Evolutionary conservation across 2,329 filamentous ascomycete species (phyloP).

Genomic region (Aspergillus niger): DNA sequence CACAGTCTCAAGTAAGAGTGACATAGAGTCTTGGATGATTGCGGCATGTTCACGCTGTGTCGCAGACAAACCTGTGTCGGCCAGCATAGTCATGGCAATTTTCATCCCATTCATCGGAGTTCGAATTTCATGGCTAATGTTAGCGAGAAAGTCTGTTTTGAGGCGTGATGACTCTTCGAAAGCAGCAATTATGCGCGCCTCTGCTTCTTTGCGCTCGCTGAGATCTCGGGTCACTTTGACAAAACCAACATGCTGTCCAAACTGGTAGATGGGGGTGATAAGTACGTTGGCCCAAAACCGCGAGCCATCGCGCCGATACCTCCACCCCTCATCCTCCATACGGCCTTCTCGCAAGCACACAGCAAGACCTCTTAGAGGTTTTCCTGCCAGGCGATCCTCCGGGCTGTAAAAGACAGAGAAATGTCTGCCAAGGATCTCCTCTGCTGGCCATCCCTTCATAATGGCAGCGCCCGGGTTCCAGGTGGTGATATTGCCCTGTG

Average conservation of each 20-base stretch:
- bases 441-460: slow-evolving; percentile 58
- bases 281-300: slow-evolving; percentile 64
- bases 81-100: slow-evolving; percentile 59
- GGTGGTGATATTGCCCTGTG: slow-evolving; percentile 56
- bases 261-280: slow-evolving; percentile 58
- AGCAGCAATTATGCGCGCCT: slow-evolving; percentile 56
- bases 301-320: slow-evolving; percentile 59
- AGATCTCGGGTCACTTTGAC: slow-evolving; percentile 62
- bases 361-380: slow-evolving; percentile 55
- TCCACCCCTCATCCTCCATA: slow-evolving; percentile 63
- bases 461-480: slow-evolving; percentile 61
- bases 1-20: slow-evolving; percentile 62
- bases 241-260: slow-evolving; percentile 57
- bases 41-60: slow-evolving; percentile 59
- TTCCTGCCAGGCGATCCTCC: slow-evolving; percentile 52
- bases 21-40: slow-evolving; percentile 62
- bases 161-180: slow-evolving; percentile 64
- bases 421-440: slow-evolving; percentile 60
- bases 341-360: slow-evolving; percentile 58
- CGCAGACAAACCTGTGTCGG: slow-evolving; percentile 55
- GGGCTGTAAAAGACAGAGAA: slow-evolving; percentile 60
- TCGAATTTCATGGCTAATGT: slow-evolving; percentile 66
- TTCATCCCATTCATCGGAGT: slow-evolving; percentile 67
- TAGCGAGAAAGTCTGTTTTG: slow-evolving; percentile 63
- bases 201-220: slow-evolving; percentile 58